A percentile compares a stretch with the other conserved stretches of the same genome.
Conservation (phyloP, 768 basidiomycete genomes). For the Tricholoma flavovirens region DNA sequence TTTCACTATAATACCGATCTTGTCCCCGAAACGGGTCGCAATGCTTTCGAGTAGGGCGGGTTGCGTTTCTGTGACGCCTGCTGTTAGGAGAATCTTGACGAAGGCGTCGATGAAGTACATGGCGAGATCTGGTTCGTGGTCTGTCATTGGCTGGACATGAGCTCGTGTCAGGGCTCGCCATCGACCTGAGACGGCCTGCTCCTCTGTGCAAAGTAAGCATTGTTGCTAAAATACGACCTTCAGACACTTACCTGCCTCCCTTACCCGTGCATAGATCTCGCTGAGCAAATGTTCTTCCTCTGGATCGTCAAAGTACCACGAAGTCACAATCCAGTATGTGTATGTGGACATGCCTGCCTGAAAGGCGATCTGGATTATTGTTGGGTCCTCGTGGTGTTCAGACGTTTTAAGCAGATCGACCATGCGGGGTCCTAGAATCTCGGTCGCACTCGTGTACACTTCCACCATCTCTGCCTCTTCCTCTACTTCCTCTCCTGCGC, state of each 20-base stretch:
- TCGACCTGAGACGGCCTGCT: constrained; percentile 37
- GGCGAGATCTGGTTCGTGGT: constrained; percentile 27
- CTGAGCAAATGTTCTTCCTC: constrained; percentile 40
- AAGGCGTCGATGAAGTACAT: constrained; percentile 33
- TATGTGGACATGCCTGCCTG: constrained; percentile 41
- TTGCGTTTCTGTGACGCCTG: constrained; percentile 23
- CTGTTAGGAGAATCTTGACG: constrained; percentile 38
- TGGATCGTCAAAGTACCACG: constrained; percentile 47
- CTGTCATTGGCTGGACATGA: constrained; percentile 17
- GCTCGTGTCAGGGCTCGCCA: constrained; percentile 38
- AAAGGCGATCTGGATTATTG: constrained; percentile 39
- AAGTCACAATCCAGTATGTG: constrained; percentile 43
- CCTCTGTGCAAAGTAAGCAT: constrained; percentile 23
- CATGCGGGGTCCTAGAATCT: constrained; percentile 28
- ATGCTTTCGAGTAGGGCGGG: constrained; percentile 33
- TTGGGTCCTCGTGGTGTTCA: constrained; percentile 35
- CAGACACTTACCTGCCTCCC: constrained; percentile 27
- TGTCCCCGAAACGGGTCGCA: constrained; percentile 36
- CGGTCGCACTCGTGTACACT: constrained; percentile 22
- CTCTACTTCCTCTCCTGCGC: neutral
- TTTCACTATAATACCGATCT: constrained; percentile 36
- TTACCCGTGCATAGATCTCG: constrained; percentile 28
- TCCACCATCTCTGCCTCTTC: constrained; percentile 13
- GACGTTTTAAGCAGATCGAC: constrained; percentile 32
- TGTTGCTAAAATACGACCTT: neutral